A percentile compares a stretch with the other conserved stretches of the same genome.
Evolutionary conservation across 345 rosid species (phyloP).

Genomic region (Carallia brachiata): DNA sequence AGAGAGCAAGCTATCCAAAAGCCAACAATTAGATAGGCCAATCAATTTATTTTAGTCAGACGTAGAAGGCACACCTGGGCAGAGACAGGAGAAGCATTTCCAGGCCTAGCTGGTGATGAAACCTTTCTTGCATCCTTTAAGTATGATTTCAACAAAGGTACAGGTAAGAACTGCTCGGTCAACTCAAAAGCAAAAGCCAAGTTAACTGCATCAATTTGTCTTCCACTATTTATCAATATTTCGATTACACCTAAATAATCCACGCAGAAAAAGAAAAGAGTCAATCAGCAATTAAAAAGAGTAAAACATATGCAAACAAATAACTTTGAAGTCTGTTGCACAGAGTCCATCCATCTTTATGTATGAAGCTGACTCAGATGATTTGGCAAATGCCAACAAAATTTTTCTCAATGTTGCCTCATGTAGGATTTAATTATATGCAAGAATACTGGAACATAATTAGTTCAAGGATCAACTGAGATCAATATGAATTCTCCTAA

Average conservation of each 20-base stretch:
- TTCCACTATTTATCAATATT: conserved; percentile 78
- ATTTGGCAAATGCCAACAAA: no score
- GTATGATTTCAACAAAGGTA: conserved; percentile 74
- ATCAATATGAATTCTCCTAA: no score
- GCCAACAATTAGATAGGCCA: background rate
- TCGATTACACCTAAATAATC: conserved; percentile 67
- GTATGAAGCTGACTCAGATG: background rate
- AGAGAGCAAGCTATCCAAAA: background rate
- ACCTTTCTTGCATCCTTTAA: conserved; percentile 73
- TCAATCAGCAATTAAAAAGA: background rate
- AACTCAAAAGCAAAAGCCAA: conserved; percentile 94
- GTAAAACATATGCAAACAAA: conserved; percentile 11
- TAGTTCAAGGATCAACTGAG: no score
- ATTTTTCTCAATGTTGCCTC: no score
- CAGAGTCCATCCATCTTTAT: background rate
- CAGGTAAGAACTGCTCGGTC: conserved; percentile 77
- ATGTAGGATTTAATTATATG: no score
- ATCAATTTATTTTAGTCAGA: background rate
- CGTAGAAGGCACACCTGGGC: conserved; percentile 49
- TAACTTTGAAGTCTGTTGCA: background rate
- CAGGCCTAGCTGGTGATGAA: conserved; percentile 62
- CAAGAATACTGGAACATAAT: no score
- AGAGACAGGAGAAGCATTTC: conserved; percentile 47
- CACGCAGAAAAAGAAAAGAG: conserved; percentile 7
- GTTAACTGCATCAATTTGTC: conserved; percentile 97